A percentile compares a stretch with the other conserved stretches of the same genome.
Conservation (phyloP, 2,329 filamentous ascomycete species). For the Cercospora zeina region DNA sequence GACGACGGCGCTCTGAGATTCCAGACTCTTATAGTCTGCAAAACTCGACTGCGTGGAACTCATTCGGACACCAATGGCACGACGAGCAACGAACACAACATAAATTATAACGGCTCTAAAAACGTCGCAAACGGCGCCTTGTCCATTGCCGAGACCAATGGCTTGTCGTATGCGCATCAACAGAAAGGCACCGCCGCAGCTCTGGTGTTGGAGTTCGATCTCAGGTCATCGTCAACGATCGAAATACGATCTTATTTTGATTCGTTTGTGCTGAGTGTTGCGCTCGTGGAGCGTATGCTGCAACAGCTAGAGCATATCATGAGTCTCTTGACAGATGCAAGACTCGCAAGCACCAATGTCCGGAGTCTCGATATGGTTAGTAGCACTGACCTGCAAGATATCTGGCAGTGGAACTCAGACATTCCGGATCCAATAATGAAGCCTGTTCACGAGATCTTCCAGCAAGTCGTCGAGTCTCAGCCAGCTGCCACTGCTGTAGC, state of each 20-base stretch:
- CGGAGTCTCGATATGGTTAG: neutral
- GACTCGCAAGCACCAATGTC: neutral
- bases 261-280: neutral
- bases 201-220: neutral
- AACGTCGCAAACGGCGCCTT: neutral
- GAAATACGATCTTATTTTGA: neutral
- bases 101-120: neutral
- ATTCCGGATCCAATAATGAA: conserved; percentile 19
- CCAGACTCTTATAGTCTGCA: neutral
- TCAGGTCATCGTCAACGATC: neutral
- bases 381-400: conserved; percentile 19
- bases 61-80: neutral
- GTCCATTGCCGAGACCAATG: neutral
- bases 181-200: neutral
- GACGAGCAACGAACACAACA: neutral
- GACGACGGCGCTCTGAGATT: neutral
- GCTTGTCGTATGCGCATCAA: neutral
- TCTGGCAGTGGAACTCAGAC: conserved; percentile 28
- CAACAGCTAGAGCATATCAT: conserved; percentile 4
- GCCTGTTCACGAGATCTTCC: conserved; percentile 32
- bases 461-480: conserved; percentile 20
- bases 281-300: conserved; percentile 2
- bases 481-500: conserved; percentile 33
- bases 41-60: neutral
- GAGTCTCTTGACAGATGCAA: neutral